Base-by-base conservation (phyloP, 768 basidiomycete species). In the Omphalotus guepiniiformis region DNA sequence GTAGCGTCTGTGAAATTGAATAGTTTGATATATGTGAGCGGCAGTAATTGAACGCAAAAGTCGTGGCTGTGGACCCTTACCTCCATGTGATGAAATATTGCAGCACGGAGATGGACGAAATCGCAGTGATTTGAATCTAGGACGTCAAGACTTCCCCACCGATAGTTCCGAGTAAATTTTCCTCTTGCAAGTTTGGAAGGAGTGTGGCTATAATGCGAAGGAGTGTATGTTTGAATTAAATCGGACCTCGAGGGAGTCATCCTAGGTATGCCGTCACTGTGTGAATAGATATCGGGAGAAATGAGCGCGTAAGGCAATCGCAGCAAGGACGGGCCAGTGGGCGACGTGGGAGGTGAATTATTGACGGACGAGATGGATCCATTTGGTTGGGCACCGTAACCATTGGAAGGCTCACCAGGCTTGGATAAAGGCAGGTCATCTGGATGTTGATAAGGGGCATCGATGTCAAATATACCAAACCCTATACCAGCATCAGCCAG, bases 11-110 rank as follows among this genome's bases (percentile, higher is more conserved):
- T 50, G 59, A 48, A 61, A 49, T 42, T 48, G 48, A 41, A 22
- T 43, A 61, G 35, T 30, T 16, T 23, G 16, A 39, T 32, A 45
- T 23, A 32, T 32, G 30, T 32, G 18, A 43, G 30, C 23, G n/a
- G 36, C 18, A 35, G 23, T 18, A 29, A 29, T 29, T 19, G 29
- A 25, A 36, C 18, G 30, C 15, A 32, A 48, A 57, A 48, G 35
- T 44, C 54, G 29, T 29, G 52, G 56, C 53, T 47, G 29, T 45
- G 45, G 35, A 40, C 38, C 47, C 76, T 63, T 70, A 92, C 91
- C 78, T 87, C 81, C 84, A 93, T 88, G 63, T 90, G 88, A 60
- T 88, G 88, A 60, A 93, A 85, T 53, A 95, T 79, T 39, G 88
- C 88, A 25, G 76, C 75, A 48, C 88, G 81, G 48, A 95, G 76